Percentiles rank a stretch among this genome's conserved stretches.
Conservation (phyloP, 164 flowering plant genomes). For the Vitis cinerea region DNA sequence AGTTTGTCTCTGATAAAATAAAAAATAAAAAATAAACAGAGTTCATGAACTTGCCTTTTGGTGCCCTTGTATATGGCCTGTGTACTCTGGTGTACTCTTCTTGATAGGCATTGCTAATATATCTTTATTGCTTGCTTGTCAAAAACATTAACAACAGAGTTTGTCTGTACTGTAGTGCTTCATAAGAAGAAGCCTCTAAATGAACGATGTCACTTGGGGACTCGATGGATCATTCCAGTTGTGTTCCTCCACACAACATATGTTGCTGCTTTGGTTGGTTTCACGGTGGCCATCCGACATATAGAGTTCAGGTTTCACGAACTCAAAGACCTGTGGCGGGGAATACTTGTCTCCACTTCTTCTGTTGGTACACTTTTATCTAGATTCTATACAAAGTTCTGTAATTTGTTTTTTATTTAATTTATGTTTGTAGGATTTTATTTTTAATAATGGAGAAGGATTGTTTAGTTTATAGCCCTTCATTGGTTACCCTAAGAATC, state of each 20-base stretch:
- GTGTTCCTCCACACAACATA: constrained; percentile 51
- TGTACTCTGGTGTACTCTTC: no score
- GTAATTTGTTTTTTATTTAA: neutral
- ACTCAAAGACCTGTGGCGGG: constrained; percentile 71
- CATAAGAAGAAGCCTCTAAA: constrained; percentile 60
- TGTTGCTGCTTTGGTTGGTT: constrained; percentile 56
- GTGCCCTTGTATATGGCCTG: no score
- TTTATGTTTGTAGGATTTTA: neutral
- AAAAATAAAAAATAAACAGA: no score
- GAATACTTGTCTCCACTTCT: constrained; percentile 55
- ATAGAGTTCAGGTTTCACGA: constrained; percentile 82
- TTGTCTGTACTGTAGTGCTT: constrained; percentile 49
- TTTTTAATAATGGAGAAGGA: neutral
- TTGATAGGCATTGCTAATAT: no score
- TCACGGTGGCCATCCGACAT: constrained; percentile 62
- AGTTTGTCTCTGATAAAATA: neutral
- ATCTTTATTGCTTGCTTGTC: neutral
- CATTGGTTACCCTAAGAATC: no score
- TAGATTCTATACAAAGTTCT: neutral
- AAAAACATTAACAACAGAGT: constrained; percentile 1
- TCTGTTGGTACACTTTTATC: constrained; percentile 50
- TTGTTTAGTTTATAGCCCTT: no score
- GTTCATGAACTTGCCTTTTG: no score
- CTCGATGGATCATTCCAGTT: constrained; percentile 58
- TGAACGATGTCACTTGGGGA: constrained; percentile 57